A percentile compares a stretch with the other conserved stretches of the same genome.
These are phyloP conservation scores for Tylopilus rubrobrunneus DNA, from an alignment of 768 basidiomycete genomes.

Conservation along the genomic window DNA sequence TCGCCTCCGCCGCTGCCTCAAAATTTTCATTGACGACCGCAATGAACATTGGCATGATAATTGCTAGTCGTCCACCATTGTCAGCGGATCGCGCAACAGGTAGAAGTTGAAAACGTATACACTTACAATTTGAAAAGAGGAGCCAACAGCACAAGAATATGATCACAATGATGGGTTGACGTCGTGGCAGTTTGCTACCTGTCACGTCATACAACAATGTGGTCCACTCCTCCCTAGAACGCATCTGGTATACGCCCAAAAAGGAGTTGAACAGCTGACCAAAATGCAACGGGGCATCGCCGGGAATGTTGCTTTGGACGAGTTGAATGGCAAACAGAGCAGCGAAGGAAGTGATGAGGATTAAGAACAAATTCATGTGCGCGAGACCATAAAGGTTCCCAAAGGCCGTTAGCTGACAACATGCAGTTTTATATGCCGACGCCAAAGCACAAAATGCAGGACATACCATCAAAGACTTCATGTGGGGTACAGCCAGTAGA, in stretches of 20 bases:
- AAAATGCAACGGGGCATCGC: conserved; percentile 60
- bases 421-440: conserved; percentile 3
- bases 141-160: no score
- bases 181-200: no score
- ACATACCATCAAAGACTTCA: conserved; percentile 77
- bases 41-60: no score
- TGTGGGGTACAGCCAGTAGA: conserved; percentile 83
- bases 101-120: no score
- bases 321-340: conserved; percentile 82
- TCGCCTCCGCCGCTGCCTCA: no score
- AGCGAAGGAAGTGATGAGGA: conserved; percentile 82
- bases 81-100: no score
- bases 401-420: conserved; percentile 71
- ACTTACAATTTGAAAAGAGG: no score
- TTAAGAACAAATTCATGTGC: conserved; percentile 89
- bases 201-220: conserved; percentile 54
- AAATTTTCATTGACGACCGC: no score
- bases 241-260: conserved; percentile 81
- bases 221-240: conserved; percentile 96
- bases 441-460: neutral
- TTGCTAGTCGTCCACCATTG: no score
- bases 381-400: conserved; percentile 86
- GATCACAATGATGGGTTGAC: no score
- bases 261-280: conserved; percentile 81
- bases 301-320: conserved; percentile 72